These are phyloP conservation scores for Aphanomyces astaci DNA, from an alignment of 352 stramenopile species.

Conservation along the genomic window DNA sequence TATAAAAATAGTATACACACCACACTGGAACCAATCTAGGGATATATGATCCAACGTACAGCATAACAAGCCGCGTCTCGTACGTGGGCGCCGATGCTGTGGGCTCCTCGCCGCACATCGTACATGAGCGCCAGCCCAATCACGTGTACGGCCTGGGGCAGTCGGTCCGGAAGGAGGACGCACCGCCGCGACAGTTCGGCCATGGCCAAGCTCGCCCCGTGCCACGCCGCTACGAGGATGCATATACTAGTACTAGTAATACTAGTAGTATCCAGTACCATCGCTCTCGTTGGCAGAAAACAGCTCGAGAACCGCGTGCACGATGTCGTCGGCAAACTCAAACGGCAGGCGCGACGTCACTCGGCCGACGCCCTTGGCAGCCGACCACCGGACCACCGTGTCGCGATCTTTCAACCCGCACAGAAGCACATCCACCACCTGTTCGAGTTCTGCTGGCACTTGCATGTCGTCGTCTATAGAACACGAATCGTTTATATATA, in stretches of 20 bases:
- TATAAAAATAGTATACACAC: no score
- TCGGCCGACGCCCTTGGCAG: conserved; percentile 96
- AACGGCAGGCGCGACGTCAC: conserved; percentile 92
- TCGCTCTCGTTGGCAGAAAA: conserved; percentile 91
- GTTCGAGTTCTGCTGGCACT: conserved; percentile 94
- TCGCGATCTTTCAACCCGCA: conserved; percentile 88
- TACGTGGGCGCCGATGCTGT: conserved; percentile 95
- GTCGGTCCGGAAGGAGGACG: conserved; percentile 89
- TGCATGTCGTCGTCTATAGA: conserved; percentile 39
- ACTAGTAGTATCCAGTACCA: conserved; percentile 17
- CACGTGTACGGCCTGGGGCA: conserved; percentile 89
- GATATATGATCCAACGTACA: background rate
- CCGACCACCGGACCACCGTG: conserved; percentile 98
- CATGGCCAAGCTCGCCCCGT: conserved; percentile 95
- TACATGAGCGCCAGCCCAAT: conserved; percentile 90
- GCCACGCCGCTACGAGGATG: conserved; percentile 76
- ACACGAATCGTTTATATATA: conserved; percentile 18
- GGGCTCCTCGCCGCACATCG: conserved; percentile 90
- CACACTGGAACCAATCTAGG: no score
- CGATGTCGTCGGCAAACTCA: conserved; percentile 94
- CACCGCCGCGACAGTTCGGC: conserved; percentile 93
- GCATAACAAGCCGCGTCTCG: conserved; percentile 97
- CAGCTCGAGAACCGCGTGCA: conserved; percentile 91
- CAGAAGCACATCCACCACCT: conserved; percentile 91
- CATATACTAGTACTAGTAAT: background rate